Evolutionary conservation across 108 stramenopile species (phyloP).

Genomic region (Nannochloropsis salina): DNA sequence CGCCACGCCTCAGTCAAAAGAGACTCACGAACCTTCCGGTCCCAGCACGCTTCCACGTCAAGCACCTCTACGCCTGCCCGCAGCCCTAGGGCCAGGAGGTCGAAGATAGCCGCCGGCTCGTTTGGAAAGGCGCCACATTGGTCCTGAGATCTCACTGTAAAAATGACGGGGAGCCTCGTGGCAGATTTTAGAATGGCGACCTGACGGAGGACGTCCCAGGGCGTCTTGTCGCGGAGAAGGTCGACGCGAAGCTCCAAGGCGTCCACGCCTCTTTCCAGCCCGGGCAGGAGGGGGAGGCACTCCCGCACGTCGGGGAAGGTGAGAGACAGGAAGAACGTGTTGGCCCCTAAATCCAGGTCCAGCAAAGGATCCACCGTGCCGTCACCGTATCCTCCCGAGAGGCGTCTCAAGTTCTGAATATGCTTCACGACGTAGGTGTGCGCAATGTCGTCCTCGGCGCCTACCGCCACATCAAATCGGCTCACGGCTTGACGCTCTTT

Average conservation of each 20-base stretch:
- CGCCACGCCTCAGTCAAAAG: constrained; percentile 47
- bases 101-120: constrained; percentile 63
- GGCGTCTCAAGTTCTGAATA: neutral
- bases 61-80: constrained; percentile 85
- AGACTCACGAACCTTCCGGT: constrained; percentile 56
- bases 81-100: constrained; percentile 68
- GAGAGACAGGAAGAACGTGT: constrained; percentile 56
- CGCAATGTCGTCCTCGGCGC: neutral
- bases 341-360: constrained; percentile 40
- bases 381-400: neutral
- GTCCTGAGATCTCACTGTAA: constrained; percentile 78
- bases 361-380: neutral
- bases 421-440: neutral
- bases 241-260: constrained; percentile 53
- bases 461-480: neutral
- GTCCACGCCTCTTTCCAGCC: constrained; percentile 42
- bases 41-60: constrained; percentile 91
- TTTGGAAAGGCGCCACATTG: constrained; percentile 93
- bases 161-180: constrained; percentile 72
- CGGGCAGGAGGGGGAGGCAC: constrained; percentile 32
- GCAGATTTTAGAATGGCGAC: constrained; percentile 36
- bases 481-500: constrained; percentile 9
- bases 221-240: constrained; percentile 38
- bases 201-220: constrained; percentile 36
- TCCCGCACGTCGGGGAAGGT: constrained; percentile 42